phyloP scores from a whole-genome alignment of 495 filamentous ascomycete species.

The Lentithecium fluviatile region DNA sequence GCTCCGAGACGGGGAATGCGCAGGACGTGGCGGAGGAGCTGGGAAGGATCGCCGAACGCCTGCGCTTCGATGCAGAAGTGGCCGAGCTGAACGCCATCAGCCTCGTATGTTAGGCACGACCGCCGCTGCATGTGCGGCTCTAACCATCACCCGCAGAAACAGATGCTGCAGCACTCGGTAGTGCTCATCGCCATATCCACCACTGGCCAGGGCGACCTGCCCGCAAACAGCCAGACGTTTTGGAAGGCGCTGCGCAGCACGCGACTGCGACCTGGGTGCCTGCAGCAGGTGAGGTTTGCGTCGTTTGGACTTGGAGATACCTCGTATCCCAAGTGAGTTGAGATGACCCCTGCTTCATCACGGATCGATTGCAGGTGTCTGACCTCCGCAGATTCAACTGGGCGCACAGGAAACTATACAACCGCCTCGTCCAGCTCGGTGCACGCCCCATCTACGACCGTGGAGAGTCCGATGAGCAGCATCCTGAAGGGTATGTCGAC shows the following conservation, averaged over 20 bases:
- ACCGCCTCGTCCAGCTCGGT: conserved; percentile 80
- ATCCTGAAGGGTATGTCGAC: conserved; percentile 76
- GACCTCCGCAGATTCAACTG: conserved; percentile 73
- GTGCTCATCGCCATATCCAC: conserved; percentile 83
- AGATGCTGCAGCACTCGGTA: conserved; percentile 55
- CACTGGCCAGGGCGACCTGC: conserved; percentile 92
- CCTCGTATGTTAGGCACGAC: conserved; percentile 56
- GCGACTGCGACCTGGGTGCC: conserved; percentile 67
- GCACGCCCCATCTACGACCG: conserved; percentile 71
- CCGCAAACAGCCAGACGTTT: conserved; percentile 72
- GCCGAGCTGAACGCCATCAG: conserved; percentile 72
- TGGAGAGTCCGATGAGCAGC: conserved; percentile 89
- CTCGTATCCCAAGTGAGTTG: conserved; percentile 77
- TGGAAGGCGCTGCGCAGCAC: conserved; percentile 83
- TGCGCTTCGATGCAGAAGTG: conserved; percentile 73
- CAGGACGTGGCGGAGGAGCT: conserved; percentile 87
- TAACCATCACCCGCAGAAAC: conserved; percentile 42
- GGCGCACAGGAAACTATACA: conserved; percentile 83
- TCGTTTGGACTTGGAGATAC: conserved; percentile 93
- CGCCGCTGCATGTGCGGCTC: conserved; percentile 1
- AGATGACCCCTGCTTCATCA: not conserved
- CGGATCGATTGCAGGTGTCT: conserved; percentile 21
- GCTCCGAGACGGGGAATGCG: conserved; percentile 89
- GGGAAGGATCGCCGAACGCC: conserved; percentile 64
- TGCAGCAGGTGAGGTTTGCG: conserved; percentile 67